Percentiles rank a stretch among this genome's conserved stretches.
phyloP scores from a whole-genome alignment of 2,329 filamentous ascomycete species.

The Colletotrichum eleusines region DNA sequence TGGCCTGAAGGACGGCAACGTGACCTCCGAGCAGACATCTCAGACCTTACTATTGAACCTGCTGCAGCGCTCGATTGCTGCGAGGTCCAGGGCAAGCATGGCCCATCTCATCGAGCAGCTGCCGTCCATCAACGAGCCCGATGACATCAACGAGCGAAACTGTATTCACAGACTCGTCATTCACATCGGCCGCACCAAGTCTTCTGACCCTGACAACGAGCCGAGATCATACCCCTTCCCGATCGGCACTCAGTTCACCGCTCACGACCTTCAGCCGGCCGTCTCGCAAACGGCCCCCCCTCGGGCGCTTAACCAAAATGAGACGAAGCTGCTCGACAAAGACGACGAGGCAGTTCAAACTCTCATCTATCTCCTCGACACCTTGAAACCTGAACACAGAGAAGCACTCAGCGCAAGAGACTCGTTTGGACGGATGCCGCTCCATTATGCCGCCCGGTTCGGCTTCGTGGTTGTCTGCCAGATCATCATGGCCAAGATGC shows the following conservation, averaged over 20 bases:
- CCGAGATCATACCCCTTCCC: conserved; percentile 64
- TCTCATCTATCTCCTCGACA: conserved; percentile 72
- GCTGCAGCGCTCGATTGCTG: conserved; percentile 81
- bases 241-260: conserved; percentile 66
- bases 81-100: conserved; percentile 76
- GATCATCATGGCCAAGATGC: conserved; percentile 88
- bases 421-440: conserved; percentile 82
- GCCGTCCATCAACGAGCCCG: conserved; percentile 81
- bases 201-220: conserved; percentile 59
- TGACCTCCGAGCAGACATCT: conserved; percentile 65
- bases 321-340: conserved; percentile 73
- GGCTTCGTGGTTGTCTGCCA: conserved; percentile 93
- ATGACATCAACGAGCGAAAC: conserved; percentile 95
- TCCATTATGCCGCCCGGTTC: conserved; percentile 96
- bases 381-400: conserved; percentile 76
- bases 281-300: conserved; percentile 74
- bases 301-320: conserved; percentile 72
- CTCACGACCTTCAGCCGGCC: conserved; percentile 84
- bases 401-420: conserved; percentile 77
- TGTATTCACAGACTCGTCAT: conserved; percentile 94
- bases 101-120: conserved; percentile 76
- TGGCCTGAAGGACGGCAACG: conserved; percentile 67
- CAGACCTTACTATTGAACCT: conserved; percentile 83
- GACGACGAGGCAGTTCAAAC: conserved; percentile 83
- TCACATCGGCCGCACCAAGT: conserved; percentile 84